Base-by-base conservation (phyloP, 2,329 filamentous ascomycete genomes). In the Paecilomyces sp. region DNA sequence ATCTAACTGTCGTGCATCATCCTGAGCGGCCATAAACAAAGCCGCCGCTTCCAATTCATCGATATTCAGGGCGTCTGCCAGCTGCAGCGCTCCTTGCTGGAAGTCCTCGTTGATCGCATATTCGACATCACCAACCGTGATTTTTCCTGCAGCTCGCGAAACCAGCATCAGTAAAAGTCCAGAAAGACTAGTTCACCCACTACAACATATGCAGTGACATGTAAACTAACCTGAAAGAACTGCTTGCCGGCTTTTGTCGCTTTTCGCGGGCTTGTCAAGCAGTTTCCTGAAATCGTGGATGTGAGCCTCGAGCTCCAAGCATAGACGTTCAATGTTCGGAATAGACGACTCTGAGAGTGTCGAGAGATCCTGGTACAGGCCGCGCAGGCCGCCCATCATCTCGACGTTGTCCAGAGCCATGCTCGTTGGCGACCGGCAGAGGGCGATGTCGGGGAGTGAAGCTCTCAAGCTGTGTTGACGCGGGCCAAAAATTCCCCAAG, bases 31-130 rank as follows among this genome's bases (percentile, higher is more conserved):
- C 57, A 95, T 79, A 60, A 96, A 85, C 56, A 94, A 83, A 65
- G 84, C 83, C 9, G 91, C 90, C 18, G 93, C 89, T 67, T 94
- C 85, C 60, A 96, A 73, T 75, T 99, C 95, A 76, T 99, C 92
- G 57, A 99, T 81, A 68, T 96, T 88, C 62, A 97, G 81, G 66
- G 91, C 90, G 74, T 97, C 92, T 58, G 93, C 90, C 41, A 99
- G 81, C 67, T 91, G 85, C 33, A 96, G 81, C 25, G 87, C 85
- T 66, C 88, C 86, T 74, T 96, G 88, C 70, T 93, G 87, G 75
- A 99, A 97, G 63, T 91, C 87, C 59, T 90, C 84, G 75, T 96
- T 97, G 77, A 99, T 80, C 24, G 83, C 79, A 74, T 91, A 97
- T 68, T 92, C 85, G 34, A 85, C 83, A 63, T 87, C 88, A 66